Evolutionary conservation across 768 basidiomycete genomes (phyloP).

Genomic region (Wakefieldia striispora): DNA sequence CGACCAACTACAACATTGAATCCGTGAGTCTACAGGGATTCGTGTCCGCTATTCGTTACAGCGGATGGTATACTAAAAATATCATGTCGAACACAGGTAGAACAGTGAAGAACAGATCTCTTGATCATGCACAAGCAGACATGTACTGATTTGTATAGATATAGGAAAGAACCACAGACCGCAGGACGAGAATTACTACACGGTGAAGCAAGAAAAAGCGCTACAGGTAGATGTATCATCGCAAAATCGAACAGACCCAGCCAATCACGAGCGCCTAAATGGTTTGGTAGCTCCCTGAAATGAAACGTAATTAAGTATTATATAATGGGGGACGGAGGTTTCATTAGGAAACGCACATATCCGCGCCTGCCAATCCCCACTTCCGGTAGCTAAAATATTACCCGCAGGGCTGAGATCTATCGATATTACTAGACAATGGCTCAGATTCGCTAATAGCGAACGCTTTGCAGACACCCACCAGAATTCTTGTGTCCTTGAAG

Average conservation of each 20-base stretch:
- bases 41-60: not conserved
- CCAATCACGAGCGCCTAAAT: conserved; percentile 15
- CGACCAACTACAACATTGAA: no score
- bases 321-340: not conserved
- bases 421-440: conserved; percentile 52
- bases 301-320: conserved; percentile 4
- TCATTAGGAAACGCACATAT: conserved; percentile 48
- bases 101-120: conserved; percentile 1
- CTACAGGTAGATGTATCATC: conserved; percentile 26
- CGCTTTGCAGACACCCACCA: conserved; percentile 38
- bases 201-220: conserved; percentile 25
- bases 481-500: conserved; percentile 77
- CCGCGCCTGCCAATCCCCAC: conserved; percentile 69
- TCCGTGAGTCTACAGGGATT: no score
- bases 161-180: conserved; percentile 14
- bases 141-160: conserved; percentile 21
- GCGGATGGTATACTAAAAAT: conserved; percentile 1
- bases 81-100: conserved; percentile 3
- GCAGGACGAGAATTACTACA: conserved; percentile 21
- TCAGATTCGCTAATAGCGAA: conserved; percentile 6
- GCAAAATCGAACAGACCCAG: conserved; percentile 3
- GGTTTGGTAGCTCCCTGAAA: conserved; percentile 31
- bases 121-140: conserved; percentile 9
- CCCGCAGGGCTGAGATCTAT: conserved; percentile 66
- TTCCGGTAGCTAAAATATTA: conserved; percentile 63